These are phyloP conservation scores for Diaporthe velutina DNA, from an alignment of 2,329 filamentous ascomycete genomes.

Conservation along the genomic window DNA sequence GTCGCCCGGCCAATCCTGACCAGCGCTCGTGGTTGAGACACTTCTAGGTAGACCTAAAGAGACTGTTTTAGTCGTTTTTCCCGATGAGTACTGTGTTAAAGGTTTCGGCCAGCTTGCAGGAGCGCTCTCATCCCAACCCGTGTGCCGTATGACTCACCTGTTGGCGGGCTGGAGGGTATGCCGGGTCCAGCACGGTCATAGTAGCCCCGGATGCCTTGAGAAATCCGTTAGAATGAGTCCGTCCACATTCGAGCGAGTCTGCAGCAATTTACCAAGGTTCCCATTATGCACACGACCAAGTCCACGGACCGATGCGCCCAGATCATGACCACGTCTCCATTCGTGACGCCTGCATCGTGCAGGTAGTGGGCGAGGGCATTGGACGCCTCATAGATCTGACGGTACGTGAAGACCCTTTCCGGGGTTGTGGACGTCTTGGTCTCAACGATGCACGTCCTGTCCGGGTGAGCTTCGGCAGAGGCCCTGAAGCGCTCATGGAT, in stretches of 20 bases:
- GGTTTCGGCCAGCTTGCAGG: not conserved
- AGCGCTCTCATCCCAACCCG: not conserved
- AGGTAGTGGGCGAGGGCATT: conserved; percentile 86
- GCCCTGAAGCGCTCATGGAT: conserved; percentile 79
- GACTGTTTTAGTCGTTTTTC: not conserved
- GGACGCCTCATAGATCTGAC: conserved; percentile 86
- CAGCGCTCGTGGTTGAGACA: conserved; percentile 77
- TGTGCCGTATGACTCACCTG: conserved; percentile 52
- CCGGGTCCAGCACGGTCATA: conserved; percentile 80
- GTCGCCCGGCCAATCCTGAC: conserved; percentile 80
- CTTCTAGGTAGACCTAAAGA: conserved; percentile 73
- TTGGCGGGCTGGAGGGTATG: conserved; percentile 84
- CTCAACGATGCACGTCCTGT: conserved; percentile 65
- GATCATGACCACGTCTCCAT: conserved; percentile 94
- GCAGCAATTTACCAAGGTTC: conserved; percentile 54
- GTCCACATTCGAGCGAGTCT: not conserved
- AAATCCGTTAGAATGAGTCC: not conserved
- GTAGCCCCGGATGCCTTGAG: conserved; percentile 69
- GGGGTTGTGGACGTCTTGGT: conserved; percentile 62
- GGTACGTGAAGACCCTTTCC: conserved; percentile 81
- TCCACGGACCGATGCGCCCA: conserved; percentile 86
- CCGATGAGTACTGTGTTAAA: too few relatives aligned
- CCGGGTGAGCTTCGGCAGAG: conserved; percentile 77
- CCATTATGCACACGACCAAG: conserved; percentile 80
- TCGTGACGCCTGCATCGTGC: conserved; percentile 76